Evolutionary conservation across 2,329 filamentous ascomycete species (phyloP), one percentile per base, ranked within the genome.

Genomic region (Penicillium fuscoglaucum): DNA sequence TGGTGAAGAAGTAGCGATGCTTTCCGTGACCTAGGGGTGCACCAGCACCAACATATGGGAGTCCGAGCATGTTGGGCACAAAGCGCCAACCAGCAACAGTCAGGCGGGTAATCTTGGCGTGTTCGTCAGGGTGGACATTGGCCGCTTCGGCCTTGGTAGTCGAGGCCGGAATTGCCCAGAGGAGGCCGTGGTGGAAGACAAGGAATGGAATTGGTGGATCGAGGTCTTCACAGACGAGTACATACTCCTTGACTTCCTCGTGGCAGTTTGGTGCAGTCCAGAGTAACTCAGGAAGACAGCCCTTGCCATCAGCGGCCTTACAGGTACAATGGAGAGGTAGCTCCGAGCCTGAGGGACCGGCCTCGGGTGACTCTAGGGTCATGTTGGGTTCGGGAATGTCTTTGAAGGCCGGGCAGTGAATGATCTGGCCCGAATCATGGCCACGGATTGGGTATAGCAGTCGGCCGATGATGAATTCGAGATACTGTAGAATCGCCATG

Each of bases 1-100:
- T 61, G 9, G 70, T 69, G 52, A 67, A 74, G 19, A 73, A 60
- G 47, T 74, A 75, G 9, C 71, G 68, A 60, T 76, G 73, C 6
- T 44, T 43, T 13, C 72, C 72, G 39, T 75, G 71, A 0, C 70
- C 72, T 28, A 68, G 60, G 7, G 70, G 65, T 6, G 72, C 66
- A 12, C 59, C 65, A 8, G 72, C 68, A 7, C 66, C 66, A 4
- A 61, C 49, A 44, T 74, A 76, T 1, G 70, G 52, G 1, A 47
- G 55, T 1, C 66, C 63, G 9, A 59, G 58, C 0, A 65, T 10
- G 48, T 69, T 73, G 19, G 70, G 68, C 40, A 70, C 63, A 48
- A 66, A 74, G 0, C 62, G 61, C 66, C 70, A 73, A 9, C 68
- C 70, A 1, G 69, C 59, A 3, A 60, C 52, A 8, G 70, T 72